Evolutionary conservation across 768 basidiomycete genomes (phyloP).

Genomic region (Mycena sanguinolenta): DNA sequence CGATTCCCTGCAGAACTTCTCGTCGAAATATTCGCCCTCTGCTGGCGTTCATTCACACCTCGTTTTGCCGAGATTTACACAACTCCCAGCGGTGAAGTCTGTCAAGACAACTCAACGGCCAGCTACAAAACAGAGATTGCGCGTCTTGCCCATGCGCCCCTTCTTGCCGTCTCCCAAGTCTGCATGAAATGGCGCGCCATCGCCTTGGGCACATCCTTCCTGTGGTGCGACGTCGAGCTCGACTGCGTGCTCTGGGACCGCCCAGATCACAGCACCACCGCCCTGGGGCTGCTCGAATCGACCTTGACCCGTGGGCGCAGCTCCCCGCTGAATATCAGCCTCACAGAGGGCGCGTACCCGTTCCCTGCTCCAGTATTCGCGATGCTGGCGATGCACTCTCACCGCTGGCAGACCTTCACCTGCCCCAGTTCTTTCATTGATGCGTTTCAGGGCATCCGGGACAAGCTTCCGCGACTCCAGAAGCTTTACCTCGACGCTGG

Average conservation of each 20-base stretch:
- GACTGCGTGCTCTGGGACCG: background rate
- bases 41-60: background rate
- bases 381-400: background rate
- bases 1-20: background rate
- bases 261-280: background rate
- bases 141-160: background rate
- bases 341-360: background rate
- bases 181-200: background rate
- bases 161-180: background rate
- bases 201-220: background rate
- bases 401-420: background rate
- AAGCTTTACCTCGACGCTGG: too few species aligned
- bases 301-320: background rate
- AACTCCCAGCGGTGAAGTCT: too few species aligned
- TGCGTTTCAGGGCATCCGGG: background rate
- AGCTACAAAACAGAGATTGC: background rate
- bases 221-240: slow-evolving; percentile 6
- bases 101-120: background rate
- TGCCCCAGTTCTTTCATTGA: background rate
- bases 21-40: background rate
- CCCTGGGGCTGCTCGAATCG: background rate
- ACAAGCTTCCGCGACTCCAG: background rate
- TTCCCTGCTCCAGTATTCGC: background rate
- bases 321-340: background rate
- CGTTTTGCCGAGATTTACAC: background rate